These are phyloP conservation scores for Amborella trichopoda DNA, from an alignment of 164 flowering plant species.

Conservation along the genomic window DNA sequence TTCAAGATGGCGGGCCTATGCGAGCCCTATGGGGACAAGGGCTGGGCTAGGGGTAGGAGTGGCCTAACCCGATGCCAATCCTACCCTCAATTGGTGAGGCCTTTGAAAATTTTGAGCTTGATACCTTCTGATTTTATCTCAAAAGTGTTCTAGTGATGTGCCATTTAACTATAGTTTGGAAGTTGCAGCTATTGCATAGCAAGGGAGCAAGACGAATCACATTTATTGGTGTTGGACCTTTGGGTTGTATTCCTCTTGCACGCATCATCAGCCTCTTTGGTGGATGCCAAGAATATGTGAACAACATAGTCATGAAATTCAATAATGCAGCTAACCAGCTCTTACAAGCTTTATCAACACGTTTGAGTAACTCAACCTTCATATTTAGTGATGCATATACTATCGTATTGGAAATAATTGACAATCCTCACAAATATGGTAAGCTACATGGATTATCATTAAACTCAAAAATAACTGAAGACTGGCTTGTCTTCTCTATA, in stretches of 20 bases:
- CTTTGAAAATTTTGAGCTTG: too few species aligned
- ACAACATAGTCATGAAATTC: conserved; percentile 58
- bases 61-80: too few species aligned
- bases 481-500: too few species aligned
- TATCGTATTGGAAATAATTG: conserved; percentile 61
- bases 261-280: conserved; percentile 58
- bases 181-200: conserved; percentile 41
- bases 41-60: too few species aligned
- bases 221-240: conserved; percentile 88
- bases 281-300: conserved; percentile 53
- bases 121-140: too few species aligned
- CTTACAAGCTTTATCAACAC: conserved; percentile 21
- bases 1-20: too few species aligned
- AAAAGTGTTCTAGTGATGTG: too few species aligned
- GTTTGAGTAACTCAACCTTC: conserved; percentile 50
- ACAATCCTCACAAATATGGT: conserved; percentile 71
- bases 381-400: conserved; percentile 83
- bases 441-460: conserved; percentile 1
- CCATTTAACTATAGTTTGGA: too few species aligned
- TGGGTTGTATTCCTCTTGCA: conserved; percentile 97
- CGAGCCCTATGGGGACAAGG: too few species aligned
- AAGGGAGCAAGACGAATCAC: conserved; percentile 69
- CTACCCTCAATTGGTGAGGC: too few species aligned
- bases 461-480: too few species aligned
- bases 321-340: conserved; percentile 44